A percentile compares a stretch with the other conserved stretches of the same genome.
These are phyloP conservation scores for Eragrostis tef DNA, from an alignment of 202 grass and related monocot species.

Conservation along the genomic window DNA sequence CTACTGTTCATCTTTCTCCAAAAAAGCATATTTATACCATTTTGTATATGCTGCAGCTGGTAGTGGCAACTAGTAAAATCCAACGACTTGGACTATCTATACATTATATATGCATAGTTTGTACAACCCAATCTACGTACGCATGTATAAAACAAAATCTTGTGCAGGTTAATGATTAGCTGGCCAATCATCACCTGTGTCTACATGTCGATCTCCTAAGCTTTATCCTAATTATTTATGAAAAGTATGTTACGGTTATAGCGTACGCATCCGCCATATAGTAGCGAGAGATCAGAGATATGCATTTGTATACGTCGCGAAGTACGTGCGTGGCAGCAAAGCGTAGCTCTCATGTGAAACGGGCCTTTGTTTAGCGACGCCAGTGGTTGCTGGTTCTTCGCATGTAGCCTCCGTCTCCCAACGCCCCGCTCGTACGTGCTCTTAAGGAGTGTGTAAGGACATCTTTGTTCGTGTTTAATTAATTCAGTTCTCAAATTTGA, in stretches of 20 bases:
- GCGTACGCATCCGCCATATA: neutral
- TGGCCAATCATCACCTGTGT: conserved; percentile 21
- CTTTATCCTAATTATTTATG: neutral
- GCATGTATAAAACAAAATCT: neutral
- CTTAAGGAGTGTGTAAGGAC: neutral
- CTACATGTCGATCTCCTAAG: conserved; percentile 6
- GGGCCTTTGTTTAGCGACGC: conserved; percentile 25
- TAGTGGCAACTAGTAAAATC: neutral
- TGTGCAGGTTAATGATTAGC: conserved; percentile 10
- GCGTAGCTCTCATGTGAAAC: conserved; percentile 10
- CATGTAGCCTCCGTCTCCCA: conserved; percentile 13
- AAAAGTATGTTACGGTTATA: neutral
- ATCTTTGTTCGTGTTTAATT: neutral
- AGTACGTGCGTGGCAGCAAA: conserved; percentile 44
- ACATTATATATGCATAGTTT: neutral
- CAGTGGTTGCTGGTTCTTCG: conserved; percentile 51
- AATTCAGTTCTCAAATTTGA: neutral
- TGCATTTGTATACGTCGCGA: neutral
- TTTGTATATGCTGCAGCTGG: neutral
- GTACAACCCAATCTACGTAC: neutral
- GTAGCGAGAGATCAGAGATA: no score
- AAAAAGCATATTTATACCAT: neutral
- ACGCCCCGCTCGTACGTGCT: neutral
- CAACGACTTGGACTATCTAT: neutral
- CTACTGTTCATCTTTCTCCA: neutral